These are phyloP conservation scores for Botrytis aclada DNA, from an alignment of 2,329 filamentous ascomycete species.

Conservation along the genomic window DNA sequence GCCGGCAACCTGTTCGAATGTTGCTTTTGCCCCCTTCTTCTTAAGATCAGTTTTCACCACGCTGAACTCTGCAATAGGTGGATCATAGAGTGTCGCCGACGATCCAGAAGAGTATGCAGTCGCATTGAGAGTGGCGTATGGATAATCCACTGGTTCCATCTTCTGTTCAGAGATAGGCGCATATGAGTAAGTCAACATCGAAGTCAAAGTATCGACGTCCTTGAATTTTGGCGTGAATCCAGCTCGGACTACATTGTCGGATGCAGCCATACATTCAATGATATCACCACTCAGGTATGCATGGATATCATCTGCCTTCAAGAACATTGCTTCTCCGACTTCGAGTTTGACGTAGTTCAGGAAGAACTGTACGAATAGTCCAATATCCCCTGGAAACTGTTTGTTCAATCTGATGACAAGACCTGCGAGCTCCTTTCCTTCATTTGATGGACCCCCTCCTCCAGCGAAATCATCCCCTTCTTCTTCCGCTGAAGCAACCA, in stretches of 20 bases:
- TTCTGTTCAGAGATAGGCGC: conserved; percentile 94
- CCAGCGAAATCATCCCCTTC: conserved; percentile 73
- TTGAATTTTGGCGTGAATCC: conserved; percentile 99
- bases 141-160: conserved; percentile 81
- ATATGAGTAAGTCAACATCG: conserved; percentile 93
- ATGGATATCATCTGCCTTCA: conserved; percentile 95
- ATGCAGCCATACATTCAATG: conserved; percentile 97
- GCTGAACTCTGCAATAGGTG: conserved; percentile 93
- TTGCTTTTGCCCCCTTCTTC: conserved; percentile 70
- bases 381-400: conserved; percentile 87
- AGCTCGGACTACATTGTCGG: conserved; percentile 97
- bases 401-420: conserved; percentile 74
- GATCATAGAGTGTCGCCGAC: conserved; percentile 76
- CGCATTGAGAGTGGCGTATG: conserved; percentile 80
- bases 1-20: conserved; percentile 81
- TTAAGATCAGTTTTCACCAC: conserved; percentile 80
- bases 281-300: conserved; percentile 93
- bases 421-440: conserved; percentile 68
- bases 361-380: conserved; percentile 94
- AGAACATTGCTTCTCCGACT: conserved; percentile 90
- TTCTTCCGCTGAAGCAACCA: conserved; percentile 67
- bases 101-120: conserved; percentile 76
- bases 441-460: conserved; percentile 64
- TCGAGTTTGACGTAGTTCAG: conserved; percentile 89
- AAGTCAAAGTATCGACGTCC: conserved; percentile 82